Evolutionary conservation across 805 yeast genomes (phyloP), one percentile per base, ranked within the genome.

Genomic region (Cyberlindnera sargentensis): DNA sequence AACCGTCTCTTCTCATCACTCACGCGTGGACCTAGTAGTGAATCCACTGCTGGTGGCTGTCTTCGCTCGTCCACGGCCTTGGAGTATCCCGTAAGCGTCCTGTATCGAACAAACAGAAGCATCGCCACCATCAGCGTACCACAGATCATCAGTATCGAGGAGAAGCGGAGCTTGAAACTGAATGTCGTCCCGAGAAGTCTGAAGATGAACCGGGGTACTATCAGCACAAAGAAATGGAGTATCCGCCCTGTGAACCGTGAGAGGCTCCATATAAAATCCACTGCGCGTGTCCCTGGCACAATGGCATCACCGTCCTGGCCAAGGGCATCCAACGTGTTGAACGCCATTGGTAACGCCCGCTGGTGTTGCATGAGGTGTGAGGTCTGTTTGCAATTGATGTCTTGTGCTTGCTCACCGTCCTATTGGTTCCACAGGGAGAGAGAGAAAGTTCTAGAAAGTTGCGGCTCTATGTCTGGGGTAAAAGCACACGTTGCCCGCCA

Each of bases 151-250:
- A 50, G 25, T 9, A 50, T 15, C 15, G 49, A 43, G 4, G 50
- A 43, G 45, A 50, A 46, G 39, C 50, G 45, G 24, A 50, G 35
- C 3, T 51, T 47, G 37, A 50, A 36, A 43, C 48, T 47, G 55
- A 74, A 68, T 41, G 70, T 70, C 31, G 60, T 61, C 10, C 80
- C 71, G 2, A 75, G 53, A 4, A 73, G 48, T 0, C 62, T 44
- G 7, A 62, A 30, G 1, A 61, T 39, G 29, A 59, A 54, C 24
- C 59, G 39, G 4, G 66, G 66, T 24, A 70, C 41, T 20, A 47
- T 50, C 25, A 38, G 15, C 9, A 38, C 5, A 7, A 42, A 32
- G 4, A 11, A 6, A 29, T 43, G 40, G 31, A 48, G 37, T 2
- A 45, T 10, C 5, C 40, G 44, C n/a, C 42, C 41, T 2, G 49